Base-by-base conservation (phyloP, 352 stramenopile genomes). In the Globisporangium rhizosaccharum region DNA sequence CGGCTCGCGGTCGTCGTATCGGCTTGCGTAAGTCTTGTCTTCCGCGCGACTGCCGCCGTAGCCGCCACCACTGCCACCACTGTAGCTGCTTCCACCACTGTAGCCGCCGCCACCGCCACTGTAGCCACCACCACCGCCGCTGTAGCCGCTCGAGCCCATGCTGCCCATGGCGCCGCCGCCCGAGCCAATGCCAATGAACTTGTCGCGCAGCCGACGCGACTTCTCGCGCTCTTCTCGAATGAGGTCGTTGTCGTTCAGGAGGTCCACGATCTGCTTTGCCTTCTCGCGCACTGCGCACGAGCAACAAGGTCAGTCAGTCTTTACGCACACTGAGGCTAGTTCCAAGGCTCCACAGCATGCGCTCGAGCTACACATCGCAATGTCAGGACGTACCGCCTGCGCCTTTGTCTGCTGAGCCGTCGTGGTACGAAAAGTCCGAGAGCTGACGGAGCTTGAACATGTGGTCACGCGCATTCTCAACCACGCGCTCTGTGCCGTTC, bases 401-500 rank as follows among this genome's bases (percentile, higher is more conserved):
- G 53, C 87, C 87, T 45, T 91, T 90, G 70, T 96, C 87, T 20
- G 82, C 77, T 23, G 80, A 84, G 17, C 88, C 87, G 33, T 96
- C 85, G 56, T 96, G 85, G 69, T 93, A 96, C 18, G 85, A 94
- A 65, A 96, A 96, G 58, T 90, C 82, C 48, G 80, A 90, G 57
- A 96, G 72, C 44, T 88, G 76, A 12, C 87, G 85, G 23, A 96
- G 72, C 72, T 94, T 94, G 67, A 94, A 94, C 82, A 97, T 97
- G 75, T 98, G 93, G 65, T 97, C 88, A 14, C 92, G 79, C 11
- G 92, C 88, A 71, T 99, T 98, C 66, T 99, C 97, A 28, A 99
- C 96, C 42, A 98, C 97, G 33, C 96, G 87, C 72, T 99, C 96
- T 33, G 90, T 96, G 41, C 96, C 97, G 68, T 99, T 99, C 76